These are phyloP conservation scores for Suillus paluster DNA, from an alignment of 768 basidiomycete genomes.

Conservation along the genomic window DNA sequence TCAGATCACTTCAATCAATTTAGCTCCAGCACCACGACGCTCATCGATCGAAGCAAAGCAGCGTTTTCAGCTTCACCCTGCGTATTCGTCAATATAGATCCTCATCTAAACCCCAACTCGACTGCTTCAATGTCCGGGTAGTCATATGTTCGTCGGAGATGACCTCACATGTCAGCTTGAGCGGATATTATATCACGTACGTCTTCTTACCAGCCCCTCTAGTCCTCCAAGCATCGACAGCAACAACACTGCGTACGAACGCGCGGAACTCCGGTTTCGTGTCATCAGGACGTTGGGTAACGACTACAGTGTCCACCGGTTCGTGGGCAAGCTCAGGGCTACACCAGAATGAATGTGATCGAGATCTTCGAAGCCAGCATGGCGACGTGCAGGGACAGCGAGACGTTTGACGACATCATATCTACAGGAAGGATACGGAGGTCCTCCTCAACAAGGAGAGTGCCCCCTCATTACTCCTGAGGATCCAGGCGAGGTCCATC, in stretches of 20 bases:
- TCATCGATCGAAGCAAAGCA: constrained; percentile 1
- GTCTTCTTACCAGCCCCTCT: constrained; percentile 17
- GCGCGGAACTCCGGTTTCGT: constrained; percentile 20
- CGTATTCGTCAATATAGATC: constrained; percentile 4
- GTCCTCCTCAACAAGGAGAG: constrained; percentile 26
- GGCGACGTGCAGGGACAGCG: constrained; percentile 16
- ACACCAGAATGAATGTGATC: constrained; percentile 25
- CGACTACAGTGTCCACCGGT: constrained; percentile 10
- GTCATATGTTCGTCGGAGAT: constrained; percentile 1
- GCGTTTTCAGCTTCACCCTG: background rate
- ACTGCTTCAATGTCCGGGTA: constrained; percentile 6
- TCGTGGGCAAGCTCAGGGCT: constrained; percentile 12
- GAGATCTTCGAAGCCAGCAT: constrained; percentile 43
- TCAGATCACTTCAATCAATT: background rate
- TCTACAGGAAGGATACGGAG: constrained; percentile 42
- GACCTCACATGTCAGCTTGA: constrained; percentile 5
- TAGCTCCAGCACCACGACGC: background rate
- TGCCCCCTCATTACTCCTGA: constrained; percentile 21
- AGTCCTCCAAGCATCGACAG: constrained; percentile 29
- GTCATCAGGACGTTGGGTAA: constrained; percentile 7
- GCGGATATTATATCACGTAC: constrained; percentile 7
- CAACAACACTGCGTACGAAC: constrained; percentile 18
- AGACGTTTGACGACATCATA: constrained; percentile 40
- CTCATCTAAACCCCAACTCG: constrained; percentile 4
- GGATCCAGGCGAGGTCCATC: constrained; percentile 23